Conservation (phyloP, 306 rosid species). For the Quercus bicolor region DNA sequence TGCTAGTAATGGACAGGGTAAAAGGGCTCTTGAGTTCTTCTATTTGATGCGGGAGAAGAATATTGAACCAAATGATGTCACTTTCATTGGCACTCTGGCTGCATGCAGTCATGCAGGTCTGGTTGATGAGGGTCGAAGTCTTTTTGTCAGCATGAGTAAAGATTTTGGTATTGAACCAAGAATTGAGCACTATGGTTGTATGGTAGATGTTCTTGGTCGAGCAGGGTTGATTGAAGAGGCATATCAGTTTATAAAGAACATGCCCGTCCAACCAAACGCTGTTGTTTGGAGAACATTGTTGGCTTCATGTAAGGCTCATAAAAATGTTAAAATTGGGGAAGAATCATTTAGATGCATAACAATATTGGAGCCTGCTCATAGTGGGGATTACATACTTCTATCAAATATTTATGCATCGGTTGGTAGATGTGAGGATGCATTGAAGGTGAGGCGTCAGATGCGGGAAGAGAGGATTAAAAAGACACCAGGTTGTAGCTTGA, state of each 20-base stretch:
- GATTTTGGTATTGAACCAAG: constrained; percentile 48
- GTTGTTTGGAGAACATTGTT: constrained; percentile 61
- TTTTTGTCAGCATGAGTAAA: constrained; percentile 45
- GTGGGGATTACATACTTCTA: constrained; percentile 61
- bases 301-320: constrained; percentile 59
- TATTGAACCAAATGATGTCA: constrained; percentile 48
- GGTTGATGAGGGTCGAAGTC: constrained; percentile 47
- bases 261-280: constrained; percentile 52
- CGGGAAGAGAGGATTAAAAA: constrained; percentile 46
- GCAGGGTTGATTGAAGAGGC: constrained; percentile 59
- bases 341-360: constrained; percentile 43
- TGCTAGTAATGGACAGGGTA: constrained; percentile 54
- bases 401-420: constrained; percentile 49
- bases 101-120: constrained; percentile 60
- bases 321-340: constrained; percentile 45
- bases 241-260: constrained; percentile 42
- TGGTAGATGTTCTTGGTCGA: constrained; percentile 68
- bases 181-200: constrained; percentile 64
- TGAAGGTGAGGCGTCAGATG: constrained; percentile 45
- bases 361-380: constrained; percentile 47
- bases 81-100: constrained; percentile 50
- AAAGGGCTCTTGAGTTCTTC: constrained; percentile 48
- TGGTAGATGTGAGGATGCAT: constrained; percentile 48
- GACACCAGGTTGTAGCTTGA: constrained; percentile 60
- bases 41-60: constrained; percentile 39